A percentile compares a stretch with the other conserved stretches of the same genome.
Conservation (phyloP, 1,284 basidiomycete species). For the Ustilago hordei region DNA sequence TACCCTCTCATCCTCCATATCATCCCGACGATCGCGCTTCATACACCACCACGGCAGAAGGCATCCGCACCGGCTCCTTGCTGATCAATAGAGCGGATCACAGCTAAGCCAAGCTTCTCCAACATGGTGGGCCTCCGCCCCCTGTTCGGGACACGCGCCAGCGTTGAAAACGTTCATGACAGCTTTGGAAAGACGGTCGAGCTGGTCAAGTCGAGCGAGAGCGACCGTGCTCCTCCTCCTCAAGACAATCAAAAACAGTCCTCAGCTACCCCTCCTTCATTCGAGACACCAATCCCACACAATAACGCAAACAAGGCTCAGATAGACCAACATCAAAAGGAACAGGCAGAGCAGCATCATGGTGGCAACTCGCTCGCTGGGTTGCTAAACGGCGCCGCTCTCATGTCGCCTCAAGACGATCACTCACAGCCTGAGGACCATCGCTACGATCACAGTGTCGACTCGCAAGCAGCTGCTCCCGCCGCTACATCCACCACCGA, state of each 20-base stretch:
- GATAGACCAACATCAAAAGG: constrained; percentile 2
- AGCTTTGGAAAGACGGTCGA: constrained; percentile 40
- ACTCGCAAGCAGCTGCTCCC: neutral
- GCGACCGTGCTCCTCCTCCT: constrained; percentile 13
- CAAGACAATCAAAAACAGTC: neutral
- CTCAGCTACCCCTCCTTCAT: neutral
- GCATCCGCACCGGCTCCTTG: neutral
- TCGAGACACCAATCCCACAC: constrained; percentile 8
- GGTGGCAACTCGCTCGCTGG: constrained; percentile 18
- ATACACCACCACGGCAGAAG: neutral
- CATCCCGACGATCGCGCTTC: neutral
- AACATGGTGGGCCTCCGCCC: constrained; percentile 34
- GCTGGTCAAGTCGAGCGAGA: constrained; percentile 37
- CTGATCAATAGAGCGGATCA: too few species aligned
- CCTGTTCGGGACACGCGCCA: constrained; percentile 37
- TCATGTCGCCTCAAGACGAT: constrained; percentile 28
- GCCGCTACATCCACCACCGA: neutral
- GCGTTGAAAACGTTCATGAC: constrained; percentile 39
- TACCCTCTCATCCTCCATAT: neutral
- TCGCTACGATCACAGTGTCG: constrained; percentile 8
- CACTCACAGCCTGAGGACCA: constrained; percentile 31
- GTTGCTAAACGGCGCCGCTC: constrained; percentile 41
- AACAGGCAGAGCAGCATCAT: constrained; percentile 12
- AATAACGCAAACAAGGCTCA: neutral
- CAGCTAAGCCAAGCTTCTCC: neutral